Conservation (phyloP, 2,329 filamentous ascomycete genomes). For the Corinectria fuckeliana region DNA sequence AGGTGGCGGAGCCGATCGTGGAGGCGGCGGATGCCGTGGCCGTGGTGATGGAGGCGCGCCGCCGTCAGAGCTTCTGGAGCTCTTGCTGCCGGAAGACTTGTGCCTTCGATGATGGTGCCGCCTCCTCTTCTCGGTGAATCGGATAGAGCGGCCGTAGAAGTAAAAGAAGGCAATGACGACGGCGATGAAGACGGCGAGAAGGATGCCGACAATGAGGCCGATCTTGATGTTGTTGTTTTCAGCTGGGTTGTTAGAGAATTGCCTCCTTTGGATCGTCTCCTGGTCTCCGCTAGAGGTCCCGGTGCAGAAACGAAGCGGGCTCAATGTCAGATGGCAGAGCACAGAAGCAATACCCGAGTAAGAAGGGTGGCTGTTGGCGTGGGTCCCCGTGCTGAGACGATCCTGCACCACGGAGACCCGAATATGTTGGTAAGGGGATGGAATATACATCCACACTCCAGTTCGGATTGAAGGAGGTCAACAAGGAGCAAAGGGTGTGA, state of each 20-base stretch:
- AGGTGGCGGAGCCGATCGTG: conserved; percentile 5
- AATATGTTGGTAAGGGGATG: conserved; percentile 20
- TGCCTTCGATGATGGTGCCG: conserved; percentile 29
- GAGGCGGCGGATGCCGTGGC: conserved; percentile 2
- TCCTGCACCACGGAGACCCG: conserved; percentile 18
- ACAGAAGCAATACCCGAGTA: neutral
- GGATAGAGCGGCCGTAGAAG: conserved; percentile 48
- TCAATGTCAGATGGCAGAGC: conserved; percentile 15
- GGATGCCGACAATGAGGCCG: conserved; percentile 51
- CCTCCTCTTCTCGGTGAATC: conserved; percentile 40
- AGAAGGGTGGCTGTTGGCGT: conserved; percentile 20
- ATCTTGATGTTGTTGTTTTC: conserved; percentile 50
- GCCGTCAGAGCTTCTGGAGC: conserved; percentile 42
- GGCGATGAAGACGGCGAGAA: conserved; percentile 49
- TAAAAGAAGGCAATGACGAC: conserved; percentile 47
- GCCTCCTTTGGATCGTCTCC: conserved; percentile 24
- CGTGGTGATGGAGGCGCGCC: conserved; percentile 19
- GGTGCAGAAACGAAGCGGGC: neutral
- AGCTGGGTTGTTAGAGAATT: conserved; percentile 36
- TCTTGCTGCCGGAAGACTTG: conserved; percentile 41
- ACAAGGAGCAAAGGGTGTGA: neutral
- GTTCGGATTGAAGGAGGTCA: conserved; percentile 2
- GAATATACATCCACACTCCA: conserved; percentile 43
- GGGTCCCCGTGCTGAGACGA: conserved; percentile 9
- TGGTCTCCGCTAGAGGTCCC: neutral